A percentile compares a stretch with the other conserved stretches of the same genome.
Evolutionary conservation across 2,329 filamentous ascomycete species (phyloP).

Genomic region (Exophiala oligosperma): DNA sequence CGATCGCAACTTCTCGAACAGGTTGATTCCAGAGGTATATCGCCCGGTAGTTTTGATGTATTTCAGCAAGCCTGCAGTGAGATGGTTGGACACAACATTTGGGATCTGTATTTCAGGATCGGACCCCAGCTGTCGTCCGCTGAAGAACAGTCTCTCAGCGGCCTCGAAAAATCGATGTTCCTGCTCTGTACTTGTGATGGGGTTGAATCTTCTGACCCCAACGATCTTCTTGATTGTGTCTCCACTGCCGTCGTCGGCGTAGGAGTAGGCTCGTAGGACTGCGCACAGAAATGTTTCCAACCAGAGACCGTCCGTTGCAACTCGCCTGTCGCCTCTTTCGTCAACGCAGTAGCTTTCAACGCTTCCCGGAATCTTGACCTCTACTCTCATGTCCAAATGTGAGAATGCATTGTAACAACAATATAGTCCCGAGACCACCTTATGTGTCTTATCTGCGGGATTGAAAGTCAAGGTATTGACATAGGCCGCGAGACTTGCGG

Average conservation of each 20-base stretch:
- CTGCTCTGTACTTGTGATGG: slow-evolving; percentile 95
- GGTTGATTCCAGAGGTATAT: slow-evolving; percentile 91
- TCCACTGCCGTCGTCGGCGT: slow-evolving; percentile 91
- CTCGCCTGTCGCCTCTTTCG: slow-evolving; percentile 90
- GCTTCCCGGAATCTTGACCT: slow-evolving; percentile 93
- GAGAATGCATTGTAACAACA: slow-evolving; percentile 99
- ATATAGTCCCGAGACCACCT: slow-evolving; percentile 91
- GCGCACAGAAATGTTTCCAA: slow-evolving; percentile 96
- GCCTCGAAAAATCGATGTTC: slow-evolving; percentile 95
- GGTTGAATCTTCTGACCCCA: slow-evolving; percentile 95
- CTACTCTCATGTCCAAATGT: slow-evolving; percentile 94
- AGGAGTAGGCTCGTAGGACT: slow-evolving; percentile 90
- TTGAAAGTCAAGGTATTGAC: slow-evolving; percentile 96
- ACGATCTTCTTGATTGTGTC: slow-evolving; percentile 96
- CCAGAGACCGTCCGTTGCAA: slow-evolving; percentile 92
- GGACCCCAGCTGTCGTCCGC: slow-evolving; percentile 91
- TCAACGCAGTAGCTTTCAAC: slow-evolving; percentile 98
- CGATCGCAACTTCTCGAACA: slow-evolving; percentile 91
- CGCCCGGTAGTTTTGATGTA: slow-evolving; percentile 96
- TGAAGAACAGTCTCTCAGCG: slow-evolving; percentile 92
- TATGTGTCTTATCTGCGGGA: slow-evolving; percentile 77
- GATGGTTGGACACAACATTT: slow-evolving; percentile 92
- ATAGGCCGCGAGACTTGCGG: slow-evolving; percentile 93
- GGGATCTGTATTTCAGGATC: slow-evolving; percentile 97
- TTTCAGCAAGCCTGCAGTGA: slow-evolving; percentile 87